Percentiles rank a stretch among this genome's conserved stretches.
phyloP scores from a whole-genome alignment of 352 stramenopile species.

The Peronospora destructor region DNA sequence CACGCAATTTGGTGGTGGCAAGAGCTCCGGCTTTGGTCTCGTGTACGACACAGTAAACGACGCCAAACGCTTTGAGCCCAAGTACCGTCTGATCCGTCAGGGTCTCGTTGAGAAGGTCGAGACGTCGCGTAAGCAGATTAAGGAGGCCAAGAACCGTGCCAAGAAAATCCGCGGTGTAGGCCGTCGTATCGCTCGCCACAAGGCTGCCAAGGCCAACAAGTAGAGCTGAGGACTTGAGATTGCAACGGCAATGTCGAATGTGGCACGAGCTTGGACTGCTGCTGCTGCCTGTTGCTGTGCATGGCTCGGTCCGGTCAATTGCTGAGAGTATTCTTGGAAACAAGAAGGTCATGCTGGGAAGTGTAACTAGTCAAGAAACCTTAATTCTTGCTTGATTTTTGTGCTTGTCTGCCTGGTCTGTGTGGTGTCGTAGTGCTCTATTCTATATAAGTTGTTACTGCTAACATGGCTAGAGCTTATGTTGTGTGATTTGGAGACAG shows the following conservation, averaged over 20 bases:
- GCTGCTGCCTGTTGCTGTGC: conserved; percentile 9
- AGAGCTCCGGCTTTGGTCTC: conserved; percentile 96
- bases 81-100: conserved; percentile 94
- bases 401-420: background rate
- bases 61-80: conserved; percentile 97
- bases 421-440: background rate
- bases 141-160: conserved; percentile 98
- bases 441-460: background rate
- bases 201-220: conserved; percentile 96
- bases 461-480: conserved; percentile 2
- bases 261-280: conserved; percentile 17
- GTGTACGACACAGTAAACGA: conserved; percentile 99
- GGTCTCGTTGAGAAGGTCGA: conserved; percentile 92
- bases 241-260: conserved; percentile 18
- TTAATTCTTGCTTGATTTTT: conserved; percentile 38
- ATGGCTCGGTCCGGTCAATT: conserved; percentile 32
- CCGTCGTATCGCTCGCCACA: conserved; percentile 97
- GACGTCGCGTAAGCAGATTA: conserved; percentile 98
- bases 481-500: background rate
- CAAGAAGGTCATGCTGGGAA: conserved; percentile 48
- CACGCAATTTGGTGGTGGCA: conserved; percentile 96
- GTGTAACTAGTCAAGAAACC: conserved; percentile 52
- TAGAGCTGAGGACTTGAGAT: conserved; percentile 49
- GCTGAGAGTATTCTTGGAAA: conserved; percentile 41
- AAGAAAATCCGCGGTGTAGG: conserved; percentile 98